A percentile compares a stretch with the other conserved stretches of the same genome.
phyloP scores from a whole-genome alignment of 2,329 filamentous ascomycete species.

The Pseudocercospora fuligena region DNA sequence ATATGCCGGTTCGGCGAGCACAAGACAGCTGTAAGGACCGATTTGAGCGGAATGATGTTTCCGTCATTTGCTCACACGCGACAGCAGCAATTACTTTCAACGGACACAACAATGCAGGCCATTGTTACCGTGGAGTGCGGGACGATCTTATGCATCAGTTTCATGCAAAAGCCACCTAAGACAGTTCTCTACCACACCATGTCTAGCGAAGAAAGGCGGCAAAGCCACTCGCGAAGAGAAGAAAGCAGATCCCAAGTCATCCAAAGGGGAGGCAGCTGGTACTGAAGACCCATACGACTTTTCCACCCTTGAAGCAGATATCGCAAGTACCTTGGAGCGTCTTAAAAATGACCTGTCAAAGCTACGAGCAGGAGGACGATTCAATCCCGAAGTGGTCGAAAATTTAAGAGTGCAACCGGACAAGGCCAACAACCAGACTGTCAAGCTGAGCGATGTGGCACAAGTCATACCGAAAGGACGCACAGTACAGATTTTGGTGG shows the following conservation, averaged over 20 bases:
- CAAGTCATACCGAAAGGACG: constrained; percentile 70
- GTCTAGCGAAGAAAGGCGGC: constrained; percentile 57
- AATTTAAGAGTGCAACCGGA: constrained; percentile 62
- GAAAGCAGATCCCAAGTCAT: constrained; percentile 36
- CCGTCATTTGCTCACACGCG: not conserved
- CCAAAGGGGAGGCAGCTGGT: constrained; percentile 39
- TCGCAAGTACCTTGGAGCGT: constrained; percentile 59
- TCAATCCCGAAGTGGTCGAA: constrained; percentile 67
- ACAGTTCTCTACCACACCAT: constrained; percentile 50
- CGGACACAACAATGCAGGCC: constrained; percentile 3
- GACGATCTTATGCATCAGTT: not conserved
- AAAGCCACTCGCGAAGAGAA: constrained; percentile 53
- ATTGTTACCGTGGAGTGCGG: not conserved
- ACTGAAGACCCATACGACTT: constrained; percentile 66
- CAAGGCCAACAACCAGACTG: constrained; percentile 56
- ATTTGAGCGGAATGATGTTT: not conserved
- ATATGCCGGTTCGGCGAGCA: not conserved
- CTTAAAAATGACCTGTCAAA: constrained; percentile 67
- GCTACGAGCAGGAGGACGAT: constrained; percentile 64
- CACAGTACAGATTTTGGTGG: constrained; percentile 64
- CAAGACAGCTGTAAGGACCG: not conserved
- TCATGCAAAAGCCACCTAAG: constrained; percentile 1
- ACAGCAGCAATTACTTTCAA: constrained; percentile 6
- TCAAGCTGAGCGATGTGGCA: constrained; percentile 65
- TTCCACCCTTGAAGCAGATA: constrained; percentile 59